These are phyloP conservation scores for Kernera saxatilis DNA, from an alignment of 345 rosid genomes.

Conservation along the genomic window DNA sequence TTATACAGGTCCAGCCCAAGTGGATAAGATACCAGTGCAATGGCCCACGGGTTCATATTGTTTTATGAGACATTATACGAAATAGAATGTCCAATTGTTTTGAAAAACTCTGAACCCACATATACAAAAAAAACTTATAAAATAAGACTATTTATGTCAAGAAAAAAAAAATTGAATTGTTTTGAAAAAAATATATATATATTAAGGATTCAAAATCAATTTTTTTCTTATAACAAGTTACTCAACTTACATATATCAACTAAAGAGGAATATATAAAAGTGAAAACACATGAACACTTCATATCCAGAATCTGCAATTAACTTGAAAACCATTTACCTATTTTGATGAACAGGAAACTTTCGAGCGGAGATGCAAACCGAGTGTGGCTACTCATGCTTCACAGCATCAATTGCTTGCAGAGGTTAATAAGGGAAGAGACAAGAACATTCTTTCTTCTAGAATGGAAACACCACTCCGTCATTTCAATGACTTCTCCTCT, in stretches of 20 bases:
- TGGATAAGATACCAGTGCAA: too few relatives aligned
- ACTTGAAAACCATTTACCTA: neutral
- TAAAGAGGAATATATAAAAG: neutral
- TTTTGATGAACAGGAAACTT: constrained; percentile 3
- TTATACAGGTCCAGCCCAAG: too few relatives aligned
- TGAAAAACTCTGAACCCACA: too few relatives aligned
- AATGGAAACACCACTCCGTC: neutral
- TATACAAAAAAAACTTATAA: too few relatives aligned
- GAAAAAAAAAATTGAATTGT: too few relatives aligned
- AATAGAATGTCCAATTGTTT: too few relatives aligned
- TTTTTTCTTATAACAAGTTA: too few relatives aligned
- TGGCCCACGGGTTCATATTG: too few relatives aligned
- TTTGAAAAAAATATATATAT: too few relatives aligned
- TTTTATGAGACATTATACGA: too few relatives aligned
- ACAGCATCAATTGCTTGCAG: neutral
- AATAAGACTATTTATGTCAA: too few relatives aligned
- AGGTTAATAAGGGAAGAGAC: neutral
- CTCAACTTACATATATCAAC: neutral
- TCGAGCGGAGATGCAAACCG: neutral
- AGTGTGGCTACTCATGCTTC: neutral
- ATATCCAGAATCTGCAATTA: neutral
- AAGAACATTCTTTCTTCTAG: neutral
- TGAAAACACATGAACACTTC: neutral
- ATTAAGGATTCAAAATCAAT: too few relatives aligned
- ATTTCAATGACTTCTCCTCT: neutral